Evolutionary conservation across 441 rosid genomes (phyloP).

Genomic region (Aquilaria agallochum): DNA sequence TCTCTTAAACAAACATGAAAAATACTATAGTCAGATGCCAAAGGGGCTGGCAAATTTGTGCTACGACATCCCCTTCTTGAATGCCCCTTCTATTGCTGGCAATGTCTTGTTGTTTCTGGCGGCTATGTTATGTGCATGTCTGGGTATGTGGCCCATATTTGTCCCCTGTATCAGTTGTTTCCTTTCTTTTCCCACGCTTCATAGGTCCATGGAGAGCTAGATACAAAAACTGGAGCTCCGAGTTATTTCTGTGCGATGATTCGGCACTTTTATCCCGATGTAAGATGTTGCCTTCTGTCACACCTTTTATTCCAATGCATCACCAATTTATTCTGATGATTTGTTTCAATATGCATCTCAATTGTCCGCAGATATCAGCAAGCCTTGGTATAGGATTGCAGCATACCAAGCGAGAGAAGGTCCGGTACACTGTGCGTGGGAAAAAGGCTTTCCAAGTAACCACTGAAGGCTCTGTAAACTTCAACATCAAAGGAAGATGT

Average conservation of each 20-base stretch:
- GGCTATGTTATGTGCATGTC: too few relatives aligned
- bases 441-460: constrained; percentile 70
- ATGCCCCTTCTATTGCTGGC: too few relatives aligned
- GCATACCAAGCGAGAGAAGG: constrained; percentile 60
- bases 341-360: constrained; percentile 2
- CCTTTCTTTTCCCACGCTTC: constrained; percentile 1
- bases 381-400: constrained; percentile 72
- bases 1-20: too few relatives aligned
- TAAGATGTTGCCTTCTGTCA: constrained; percentile 20
- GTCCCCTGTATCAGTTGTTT: background rate
- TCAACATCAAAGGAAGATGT: constrained; percentile 74
- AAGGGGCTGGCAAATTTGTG: too few relatives aligned
- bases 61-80: too few relatives aligned
- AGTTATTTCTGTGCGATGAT: constrained; percentile 56
- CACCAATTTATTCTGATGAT: too few relatives aligned
- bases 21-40: too few relatives aligned
- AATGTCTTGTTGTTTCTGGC: too few relatives aligned
- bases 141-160: too few relatives aligned
- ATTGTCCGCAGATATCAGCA: constrained; percentile 38
- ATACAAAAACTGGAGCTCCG: constrained; percentile 65
- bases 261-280: constrained; percentile 59
- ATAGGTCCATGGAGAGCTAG: constrained; percentile 93
- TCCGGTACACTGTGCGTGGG: constrained; percentile 53
- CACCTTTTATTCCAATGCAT: background rate
- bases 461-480: constrained; percentile 44